Conservation (phyloP, 179 eudicot species). For the Spergularia azorica region DNA sequence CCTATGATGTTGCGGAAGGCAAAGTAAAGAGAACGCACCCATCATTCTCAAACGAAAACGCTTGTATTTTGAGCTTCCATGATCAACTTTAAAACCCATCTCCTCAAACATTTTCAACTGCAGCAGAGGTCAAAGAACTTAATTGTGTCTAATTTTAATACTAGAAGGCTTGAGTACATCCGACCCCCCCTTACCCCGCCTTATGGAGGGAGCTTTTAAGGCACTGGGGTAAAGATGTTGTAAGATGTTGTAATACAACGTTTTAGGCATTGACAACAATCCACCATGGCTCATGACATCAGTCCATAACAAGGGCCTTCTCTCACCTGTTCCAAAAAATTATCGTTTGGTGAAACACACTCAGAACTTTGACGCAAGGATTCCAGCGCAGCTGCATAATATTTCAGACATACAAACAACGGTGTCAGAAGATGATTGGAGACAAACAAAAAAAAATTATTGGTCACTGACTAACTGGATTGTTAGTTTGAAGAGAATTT, state of each 20-base stretch:
- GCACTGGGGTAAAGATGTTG: too few species aligned
- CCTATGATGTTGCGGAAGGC: slow-evolving; percentile 9
- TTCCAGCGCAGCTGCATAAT: slow-evolving; percentile 74
- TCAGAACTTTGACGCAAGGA: slow-evolving; percentile 75
- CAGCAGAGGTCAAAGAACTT: slow-evolving; percentile 23
- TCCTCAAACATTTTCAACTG: slow-evolving; percentile 94
- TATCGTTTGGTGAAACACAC: slow-evolving; percentile 89
- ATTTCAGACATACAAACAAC: slow-evolving; percentile 20
- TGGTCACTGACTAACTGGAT: background rate
- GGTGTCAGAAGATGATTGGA: slow-evolving; percentile 24
- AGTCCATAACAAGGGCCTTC: slow-evolving; percentile 7
- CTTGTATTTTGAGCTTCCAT: slow-evolving; percentile 68
- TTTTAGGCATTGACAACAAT: slow-evolving; percentile 7
- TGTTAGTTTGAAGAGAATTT: slow-evolving; percentile 7
- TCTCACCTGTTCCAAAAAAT: slow-evolving; percentile 91
- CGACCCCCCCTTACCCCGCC: too few species aligned
- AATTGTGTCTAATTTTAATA: background rate
- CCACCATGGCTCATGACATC: background rate
- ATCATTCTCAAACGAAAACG: slow-evolving; percentile 82
- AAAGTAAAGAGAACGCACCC: slow-evolving; percentile 40
- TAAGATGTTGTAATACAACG: background rate
- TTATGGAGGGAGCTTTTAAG: too few species aligned
- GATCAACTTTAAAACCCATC: slow-evolving; percentile 95
- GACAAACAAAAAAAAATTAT: slow-evolving; percentile 18
- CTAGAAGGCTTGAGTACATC: too few species aligned